phyloP scores from a whole-genome alignment of 257 asterid genomes.

The Solanum dulcamara region DNA sequence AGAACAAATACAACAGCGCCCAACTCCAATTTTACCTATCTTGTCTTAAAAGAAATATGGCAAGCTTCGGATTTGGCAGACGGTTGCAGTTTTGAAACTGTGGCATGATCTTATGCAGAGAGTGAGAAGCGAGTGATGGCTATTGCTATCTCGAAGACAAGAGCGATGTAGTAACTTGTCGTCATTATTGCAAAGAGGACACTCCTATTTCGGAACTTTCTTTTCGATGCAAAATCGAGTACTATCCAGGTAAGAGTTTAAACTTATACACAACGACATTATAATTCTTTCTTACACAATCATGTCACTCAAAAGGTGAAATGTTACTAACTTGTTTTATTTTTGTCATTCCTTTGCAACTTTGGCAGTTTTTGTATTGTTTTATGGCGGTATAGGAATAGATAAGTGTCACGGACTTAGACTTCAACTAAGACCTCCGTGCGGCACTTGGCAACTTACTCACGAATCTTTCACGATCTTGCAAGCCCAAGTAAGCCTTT shows the following conservation, averaged over 20 bases:
- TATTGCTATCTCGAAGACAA: neutral
- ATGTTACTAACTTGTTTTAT: neutral
- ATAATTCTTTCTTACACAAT: neutral
- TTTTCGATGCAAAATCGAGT: neutral
- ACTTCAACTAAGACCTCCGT: no score
- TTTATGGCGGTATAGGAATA: neutral
- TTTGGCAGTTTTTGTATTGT: neutral
- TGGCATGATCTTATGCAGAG: constrained; percentile 1
- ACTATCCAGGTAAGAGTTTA: neutral
- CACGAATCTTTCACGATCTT: no score
- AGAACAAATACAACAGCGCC: neutral
- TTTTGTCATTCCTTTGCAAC: neutral
- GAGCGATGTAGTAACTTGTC: constrained; percentile 4
- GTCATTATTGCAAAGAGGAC: neutral
- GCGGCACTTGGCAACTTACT: no score
- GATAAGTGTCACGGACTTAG: no score
- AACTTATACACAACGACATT: neutral
- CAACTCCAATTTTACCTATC: constrained; percentile 7
- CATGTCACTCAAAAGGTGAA: no score
- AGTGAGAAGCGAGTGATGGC: constrained; percentile 5
- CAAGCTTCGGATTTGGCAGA: constrained; percentile 18
- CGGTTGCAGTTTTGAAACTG: constrained; percentile 28
- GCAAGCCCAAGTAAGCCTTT: no score
- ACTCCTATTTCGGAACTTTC: neutral
- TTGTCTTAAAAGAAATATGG: constrained; percentile 7